Percentiles rank a stretch among this genome's conserved stretches.
Conservation (phyloP, 2,329 filamentous ascomycete genomes). For the Aspergillus candidus region DNA sequence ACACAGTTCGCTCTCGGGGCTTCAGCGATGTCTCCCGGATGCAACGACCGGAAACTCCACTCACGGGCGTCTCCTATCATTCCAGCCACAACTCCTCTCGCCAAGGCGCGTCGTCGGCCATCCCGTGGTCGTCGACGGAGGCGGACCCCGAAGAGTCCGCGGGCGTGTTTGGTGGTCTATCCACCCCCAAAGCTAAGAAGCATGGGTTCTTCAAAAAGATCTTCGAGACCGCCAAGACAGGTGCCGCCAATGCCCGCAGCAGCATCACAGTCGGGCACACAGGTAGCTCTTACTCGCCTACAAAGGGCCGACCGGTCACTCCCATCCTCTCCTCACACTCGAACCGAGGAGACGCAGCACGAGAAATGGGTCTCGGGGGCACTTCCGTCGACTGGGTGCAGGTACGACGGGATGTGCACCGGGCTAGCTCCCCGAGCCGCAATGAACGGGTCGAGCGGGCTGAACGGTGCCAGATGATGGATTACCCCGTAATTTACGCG, state of each 20-base stretch:
- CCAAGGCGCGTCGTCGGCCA: conserved; percentile 56
- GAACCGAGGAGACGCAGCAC: conserved; percentile 46
- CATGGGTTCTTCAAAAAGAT: conserved; percentile 94
- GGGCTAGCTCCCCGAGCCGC: conserved; percentile 85
- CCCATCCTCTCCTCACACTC: conserved; percentile 30
- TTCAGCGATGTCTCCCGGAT: conserved; percentile 33
- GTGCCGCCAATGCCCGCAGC: conserved; percentile 80
- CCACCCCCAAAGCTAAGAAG: conserved; percentile 69
- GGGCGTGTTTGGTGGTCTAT: conserved; percentile 70
- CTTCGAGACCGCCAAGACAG: conserved; percentile 87
- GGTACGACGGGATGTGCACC: conserved; percentile 88
- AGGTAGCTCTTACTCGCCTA: conserved; percentile 41
- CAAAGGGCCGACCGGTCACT: conserved; percentile 46
- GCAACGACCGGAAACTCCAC: conserved; percentile 46
- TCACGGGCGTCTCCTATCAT: conserved; percentile 82
- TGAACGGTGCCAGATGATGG: conserved; percentile 91
- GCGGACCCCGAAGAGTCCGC: conserved; percentile 55
- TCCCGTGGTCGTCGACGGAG: conserved; percentile 48
- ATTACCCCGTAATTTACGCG: conserved; percentile 79
- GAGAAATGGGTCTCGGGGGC: conserved; percentile 63
- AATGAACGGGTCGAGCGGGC: conserved; percentile 79
- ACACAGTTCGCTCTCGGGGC: conserved; percentile 34
- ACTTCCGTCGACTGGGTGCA: conserved; percentile 83
- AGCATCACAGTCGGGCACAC: conserved; percentile 65
- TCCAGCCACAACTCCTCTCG: conserved; percentile 68